Percentiles rank a stretch among this genome's conserved stretches.
Conservation (phyloP, 352 stramenopile species). For the Pythium grandisporangium region DNA sequence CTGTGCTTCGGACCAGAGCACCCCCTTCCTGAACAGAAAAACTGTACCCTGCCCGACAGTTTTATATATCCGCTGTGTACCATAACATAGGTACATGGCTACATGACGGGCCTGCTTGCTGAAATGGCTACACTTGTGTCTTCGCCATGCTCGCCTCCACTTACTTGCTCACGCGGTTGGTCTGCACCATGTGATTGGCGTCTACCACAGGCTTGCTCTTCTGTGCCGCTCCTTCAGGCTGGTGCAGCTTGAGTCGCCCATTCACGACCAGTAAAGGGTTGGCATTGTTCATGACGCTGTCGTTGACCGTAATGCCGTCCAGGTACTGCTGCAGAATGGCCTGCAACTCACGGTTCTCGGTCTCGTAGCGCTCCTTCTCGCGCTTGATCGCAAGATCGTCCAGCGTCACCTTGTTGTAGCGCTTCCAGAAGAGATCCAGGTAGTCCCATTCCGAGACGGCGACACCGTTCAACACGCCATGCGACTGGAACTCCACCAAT, state of each 20-base stretch:
- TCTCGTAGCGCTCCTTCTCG: constrained; percentile 75
- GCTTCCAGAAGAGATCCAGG: constrained; percentile 91
- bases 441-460: constrained; percentile 71
- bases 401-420: constrained; percentile 92
- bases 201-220: constrained; percentile 55
- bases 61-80: no score
- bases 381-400: constrained; percentile 88
- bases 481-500: constrained; percentile 52
- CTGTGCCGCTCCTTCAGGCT: constrained; percentile 21
- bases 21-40: no score
- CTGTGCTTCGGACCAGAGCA: no score
- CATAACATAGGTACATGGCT: no score
- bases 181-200: constrained; percentile 76
- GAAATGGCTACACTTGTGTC: no score
- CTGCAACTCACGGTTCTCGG: constrained; percentile 88
- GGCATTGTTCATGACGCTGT: constrained; percentile 81
- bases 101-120: no score
- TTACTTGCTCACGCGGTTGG: constrained; percentile 48
- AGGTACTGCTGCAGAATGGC: constrained; percentile 90
- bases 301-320: constrained; percentile 89
- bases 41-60: no score
- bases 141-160: no score
- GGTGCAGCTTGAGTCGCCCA: constrained; percentile 58
- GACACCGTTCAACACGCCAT: constrained; percentile 39
- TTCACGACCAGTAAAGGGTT: constrained; percentile 95